Base-by-base conservation (phyloP, 2,329 filamentous ascomycete species). In the Cladosporium phlei region DNA sequence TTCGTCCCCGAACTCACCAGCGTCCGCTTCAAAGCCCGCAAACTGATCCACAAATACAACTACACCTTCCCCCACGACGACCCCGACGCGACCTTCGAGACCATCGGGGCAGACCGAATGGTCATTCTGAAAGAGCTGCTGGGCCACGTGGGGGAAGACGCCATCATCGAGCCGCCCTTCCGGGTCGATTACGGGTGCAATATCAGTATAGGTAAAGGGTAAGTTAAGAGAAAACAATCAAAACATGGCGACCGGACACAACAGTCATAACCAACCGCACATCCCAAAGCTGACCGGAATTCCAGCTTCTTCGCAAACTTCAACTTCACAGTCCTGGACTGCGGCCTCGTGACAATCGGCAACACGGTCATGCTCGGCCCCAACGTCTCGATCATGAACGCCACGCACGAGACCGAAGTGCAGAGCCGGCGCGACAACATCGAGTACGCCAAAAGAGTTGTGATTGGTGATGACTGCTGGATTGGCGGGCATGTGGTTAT, bases 181-280 rank as follows among this genome's bases (percentile, higher is more conserved):
- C 71, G 69, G 29, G 70, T 83, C 25, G 82, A 85, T 59, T 85
- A 85, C 49, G 82, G 82, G 1, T 78, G 77, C 60, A 86, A 85
- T 55, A 75, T 84, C 52, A 71, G 67, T 5, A 6, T 47, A 7
- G 45, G 45, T 5, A 37, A 68, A 85, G 1, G 82, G 82, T 6
- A 69, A 45, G 42, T 28, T 17, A 16, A 37, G n/a, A n/a, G 22
- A 14, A 6, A 14, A 14, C 25, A 30, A n/a, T 16, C 25, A 11
- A 7, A 29, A n/a, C 9, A 33, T 28, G 30, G 24, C 29, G 25
- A 19, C 17, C 4, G 9, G 30, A 12, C 16, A n/a, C n/a, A n/a
- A n/a, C n/a, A n/a, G n/a, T n/a, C n/a, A n/a, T n/a, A n/a, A n/a
- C n/a, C n/a, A n/a, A n/a, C n/a, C n/a, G n/a, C n/a, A n/a, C n/a